phyloP scores from a whole-genome alignment of 805 yeast species.

The Pichia californica region DNA sequence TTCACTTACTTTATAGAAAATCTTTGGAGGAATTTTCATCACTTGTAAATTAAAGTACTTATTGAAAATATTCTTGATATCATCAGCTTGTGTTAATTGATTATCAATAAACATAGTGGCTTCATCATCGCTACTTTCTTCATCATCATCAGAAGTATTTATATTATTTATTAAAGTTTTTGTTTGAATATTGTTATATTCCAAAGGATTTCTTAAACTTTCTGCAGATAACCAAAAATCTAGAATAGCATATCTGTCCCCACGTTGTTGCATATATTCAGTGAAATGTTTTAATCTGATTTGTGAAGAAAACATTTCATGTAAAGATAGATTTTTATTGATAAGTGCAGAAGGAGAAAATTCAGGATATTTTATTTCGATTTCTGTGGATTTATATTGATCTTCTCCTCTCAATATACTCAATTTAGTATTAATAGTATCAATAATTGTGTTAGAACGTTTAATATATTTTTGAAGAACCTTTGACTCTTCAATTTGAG shows the following conservation, averaged over 20 bases:
- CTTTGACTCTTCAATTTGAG: conserved; percentile 9
- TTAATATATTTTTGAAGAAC: conserved; percentile 7
- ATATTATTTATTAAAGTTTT: not conserved
- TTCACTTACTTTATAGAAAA: conserved; percentile 30
- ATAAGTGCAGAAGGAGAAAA: not conserved
- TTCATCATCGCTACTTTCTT: conserved; percentile 22
- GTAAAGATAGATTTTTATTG: not conserved
- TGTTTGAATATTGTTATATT: conserved; percentile 19
- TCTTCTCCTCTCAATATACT: not conserved
- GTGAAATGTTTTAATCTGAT: conserved; percentile 36
- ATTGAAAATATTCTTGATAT: conserved; percentile 43
- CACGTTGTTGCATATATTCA: conserved; percentile 49
- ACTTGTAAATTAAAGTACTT: conserved; percentile 33
- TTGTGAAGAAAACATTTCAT: conserved; percentile 6
- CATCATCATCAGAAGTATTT: conserved; percentile 18
- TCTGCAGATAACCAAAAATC: conserved; percentile 67
- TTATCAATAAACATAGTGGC: conserved; percentile 12
- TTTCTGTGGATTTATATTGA: not conserved
- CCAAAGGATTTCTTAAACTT: conserved; percentile 65
- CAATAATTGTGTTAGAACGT: conserved; percentile 1
- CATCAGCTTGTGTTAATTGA: conserved; percentile 41
- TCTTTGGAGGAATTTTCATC: conserved; percentile 24
- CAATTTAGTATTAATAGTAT: not conserved
- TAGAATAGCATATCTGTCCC: conserved; percentile 36
- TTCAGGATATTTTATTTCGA: not conserved